Percentiles rank a stretch among this genome's conserved stretches.
phyloP scores from a whole-genome alignment of 2,329 filamentous ascomycete genomes.

The Colletotrichum sp. region DNA sequence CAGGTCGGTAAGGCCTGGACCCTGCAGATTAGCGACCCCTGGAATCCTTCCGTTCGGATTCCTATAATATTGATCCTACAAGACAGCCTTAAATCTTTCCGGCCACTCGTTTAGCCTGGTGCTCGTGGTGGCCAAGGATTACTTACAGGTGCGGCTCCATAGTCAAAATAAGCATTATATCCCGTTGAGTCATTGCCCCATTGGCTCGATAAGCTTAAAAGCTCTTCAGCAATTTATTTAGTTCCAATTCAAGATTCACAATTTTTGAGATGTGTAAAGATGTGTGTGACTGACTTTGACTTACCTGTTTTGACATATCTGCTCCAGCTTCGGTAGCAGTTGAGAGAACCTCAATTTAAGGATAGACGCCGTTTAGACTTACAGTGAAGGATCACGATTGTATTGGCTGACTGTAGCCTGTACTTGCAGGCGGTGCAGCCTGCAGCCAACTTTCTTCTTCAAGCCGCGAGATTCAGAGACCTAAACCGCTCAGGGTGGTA shows the following conservation, averaged over 20 bases:
- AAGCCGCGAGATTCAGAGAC: neutral
- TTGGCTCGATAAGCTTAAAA: neutral
- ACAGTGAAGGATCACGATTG: neutral
- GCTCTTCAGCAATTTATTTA: neutral
- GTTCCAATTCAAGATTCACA: neutral
- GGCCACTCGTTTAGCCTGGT: neutral
- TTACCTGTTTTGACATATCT: neutral
- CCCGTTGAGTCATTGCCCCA: neutral
- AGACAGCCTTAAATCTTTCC: neutral
- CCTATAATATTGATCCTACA: neutral
- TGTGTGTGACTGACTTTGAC: too few relatives aligned
- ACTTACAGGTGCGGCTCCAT: neutral
- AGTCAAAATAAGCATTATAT: neutral
- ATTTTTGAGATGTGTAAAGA: neutral
- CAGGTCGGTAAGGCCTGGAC: neutral
- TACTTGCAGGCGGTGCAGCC: neutral
- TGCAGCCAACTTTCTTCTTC: neutral
- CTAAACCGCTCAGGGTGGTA: neutral
- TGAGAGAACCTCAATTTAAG: neutral
- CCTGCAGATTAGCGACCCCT: neutral
- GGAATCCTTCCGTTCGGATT: neutral
- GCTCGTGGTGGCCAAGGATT: neutral
- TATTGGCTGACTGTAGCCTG: neutral
- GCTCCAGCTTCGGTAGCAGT: neutral
- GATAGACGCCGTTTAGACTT: neutral